phyloP scores from a whole-genome alignment of 2,329 filamentous ascomycete genomes.

The Colletotrichum spaethianum region DNA sequence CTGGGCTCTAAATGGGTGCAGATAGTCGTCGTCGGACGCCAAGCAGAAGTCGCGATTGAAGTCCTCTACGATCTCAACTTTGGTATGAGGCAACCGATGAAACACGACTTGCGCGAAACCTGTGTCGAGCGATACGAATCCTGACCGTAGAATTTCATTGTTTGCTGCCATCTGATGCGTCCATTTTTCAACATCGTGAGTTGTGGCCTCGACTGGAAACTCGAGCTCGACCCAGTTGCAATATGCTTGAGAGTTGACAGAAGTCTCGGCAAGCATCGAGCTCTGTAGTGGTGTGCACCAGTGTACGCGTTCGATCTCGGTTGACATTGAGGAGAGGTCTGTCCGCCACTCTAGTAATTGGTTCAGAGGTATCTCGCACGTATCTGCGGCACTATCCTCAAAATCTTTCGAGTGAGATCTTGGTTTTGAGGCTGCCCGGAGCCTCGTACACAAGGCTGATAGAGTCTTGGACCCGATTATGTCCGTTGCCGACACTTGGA shows the following conservation, averaged over 20 bases:
- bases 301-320: slow-evolving; percentile 58
- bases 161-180: slow-evolving; percentile 63
- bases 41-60: slow-evolving; percentile 57
- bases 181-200: slow-evolving; percentile 60
- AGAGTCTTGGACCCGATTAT: slow-evolving; percentile 70
- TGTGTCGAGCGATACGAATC: slow-evolving; percentile 73
- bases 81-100: slow-evolving; percentile 59
- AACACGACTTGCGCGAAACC: slow-evolving; percentile 77
- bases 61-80: slow-evolving; percentile 58
- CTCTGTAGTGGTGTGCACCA: slow-evolving; percentile 82
- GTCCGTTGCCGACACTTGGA: slow-evolving; percentile 69
- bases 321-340: background rate
- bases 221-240: slow-evolving; percentile 83
- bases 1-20: slow-evolving; percentile 75
- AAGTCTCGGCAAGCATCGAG: slow-evolving; percentile 85
- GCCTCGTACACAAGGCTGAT: background rate
- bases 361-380: slow-evolving; percentile 4
- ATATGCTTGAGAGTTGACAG: slow-evolving; percentile 72
- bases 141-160: slow-evolving; percentile 81
- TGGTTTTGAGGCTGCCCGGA: slow-evolving; percentile 21
- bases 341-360: background rate
- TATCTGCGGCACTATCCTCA: background rate
- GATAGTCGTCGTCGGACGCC: slow-evolving; percentile 50
- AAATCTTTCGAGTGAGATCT: too few relatives aligned
- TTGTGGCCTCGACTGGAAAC: slow-evolving; percentile 56